Percentiles rank a stretch among this genome's conserved stretches.
Evolutionary conservation across 108 stramenopile genomes (phyloP).

Genomic region (Cyclotella choctawhatcheeana): DNA sequence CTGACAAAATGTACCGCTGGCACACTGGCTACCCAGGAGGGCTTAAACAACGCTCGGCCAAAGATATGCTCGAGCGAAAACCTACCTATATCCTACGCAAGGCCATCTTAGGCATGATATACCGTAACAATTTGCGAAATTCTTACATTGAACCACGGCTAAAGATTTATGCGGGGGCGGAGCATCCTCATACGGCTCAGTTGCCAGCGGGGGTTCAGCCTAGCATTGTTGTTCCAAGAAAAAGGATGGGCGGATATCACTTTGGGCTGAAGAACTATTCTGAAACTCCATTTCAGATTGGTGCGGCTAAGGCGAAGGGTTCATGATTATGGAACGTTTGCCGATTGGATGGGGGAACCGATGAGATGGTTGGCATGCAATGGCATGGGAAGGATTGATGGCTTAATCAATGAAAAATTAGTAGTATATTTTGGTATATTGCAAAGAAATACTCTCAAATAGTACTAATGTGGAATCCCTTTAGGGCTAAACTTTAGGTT

Average conservation of each 20-base stretch:
- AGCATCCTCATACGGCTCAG: constrained; percentile 85
- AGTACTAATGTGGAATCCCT: too few species aligned
- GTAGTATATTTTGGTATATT: too few species aligned
- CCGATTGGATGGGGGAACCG: too few species aligned
- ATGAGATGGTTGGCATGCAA: too few species aligned
- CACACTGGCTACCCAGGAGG: constrained; percentile 97
- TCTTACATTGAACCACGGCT: constrained; percentile 81
- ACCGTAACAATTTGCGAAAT: constrained; percentile 79
- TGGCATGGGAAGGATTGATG: too few species aligned
- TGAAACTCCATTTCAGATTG: constrained; percentile 46
- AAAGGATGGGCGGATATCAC: constrained; percentile 62
- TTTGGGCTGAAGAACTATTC: constrained; percentile 69
- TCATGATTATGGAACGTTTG: not conserved
- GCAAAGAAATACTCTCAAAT: too few species aligned
- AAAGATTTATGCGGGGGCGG: constrained; percentile 80
- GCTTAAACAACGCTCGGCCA: constrained; percentile 83
- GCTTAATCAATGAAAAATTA: too few species aligned
- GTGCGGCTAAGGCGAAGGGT: constrained; percentile 21
- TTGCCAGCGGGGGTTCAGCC: constrained; percentile 54
- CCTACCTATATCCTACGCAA: constrained; percentile 83
- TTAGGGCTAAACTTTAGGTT: too few species aligned
- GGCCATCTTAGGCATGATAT: constrained; percentile 90
- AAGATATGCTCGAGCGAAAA: constrained; percentile 82
- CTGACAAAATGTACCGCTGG: constrained; percentile 93
- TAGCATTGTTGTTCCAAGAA: constrained; percentile 53